Percentiles rank a stretch among this genome's conserved stretches.
These are phyloP conservation scores for Linanthus parryae DNA, from an alignment of 148 eudicot species.

Conservation along the genomic window DNA sequence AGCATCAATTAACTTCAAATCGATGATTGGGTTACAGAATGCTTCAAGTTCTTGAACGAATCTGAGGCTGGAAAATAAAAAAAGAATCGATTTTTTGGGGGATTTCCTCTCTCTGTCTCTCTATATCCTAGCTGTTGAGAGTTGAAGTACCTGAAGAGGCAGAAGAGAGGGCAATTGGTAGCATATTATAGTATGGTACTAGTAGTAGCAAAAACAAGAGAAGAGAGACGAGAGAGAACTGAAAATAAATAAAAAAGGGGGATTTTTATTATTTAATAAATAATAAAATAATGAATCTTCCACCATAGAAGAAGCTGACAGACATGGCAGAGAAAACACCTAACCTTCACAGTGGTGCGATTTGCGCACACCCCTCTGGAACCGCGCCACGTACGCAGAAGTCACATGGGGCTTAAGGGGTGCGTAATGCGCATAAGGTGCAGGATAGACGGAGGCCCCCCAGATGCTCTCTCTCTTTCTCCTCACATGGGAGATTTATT, in stretches of 20 bases:
- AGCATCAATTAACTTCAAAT: too few relatives aligned
- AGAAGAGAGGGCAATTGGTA: conserved; percentile 6
- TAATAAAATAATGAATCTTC: not conserved
- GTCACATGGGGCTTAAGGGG: conserved; percentile 8
- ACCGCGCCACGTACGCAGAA: conserved; percentile 4
- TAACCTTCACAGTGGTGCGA: conserved; percentile 11
- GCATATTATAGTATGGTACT: conserved; percentile 10
- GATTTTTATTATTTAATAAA: not conserved
- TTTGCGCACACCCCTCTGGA: not conserved
- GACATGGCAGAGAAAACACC: conserved; percentile 4
- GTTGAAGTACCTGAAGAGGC: not conserved
- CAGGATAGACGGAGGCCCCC: not conserved
- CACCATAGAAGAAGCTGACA: conserved; percentile 1
- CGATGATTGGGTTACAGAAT: too few relatives aligned
- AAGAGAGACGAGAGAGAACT: not conserved
- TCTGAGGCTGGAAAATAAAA: too few relatives aligned
- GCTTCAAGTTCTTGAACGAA: too few relatives aligned
- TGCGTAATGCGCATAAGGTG: conserved; percentile 8
- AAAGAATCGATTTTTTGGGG: too few relatives aligned
- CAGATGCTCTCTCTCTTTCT: not conserved
- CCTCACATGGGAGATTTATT: too few relatives aligned
- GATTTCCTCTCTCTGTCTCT: not conserved
- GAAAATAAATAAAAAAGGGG: not conserved
- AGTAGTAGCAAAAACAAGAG: too few relatives aligned
- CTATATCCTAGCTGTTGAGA: not conserved